These are phyloP conservation scores for Bauhinia variegata DNA, from an alignment of 306 rosid species.

Conservation along the genomic window DNA sequence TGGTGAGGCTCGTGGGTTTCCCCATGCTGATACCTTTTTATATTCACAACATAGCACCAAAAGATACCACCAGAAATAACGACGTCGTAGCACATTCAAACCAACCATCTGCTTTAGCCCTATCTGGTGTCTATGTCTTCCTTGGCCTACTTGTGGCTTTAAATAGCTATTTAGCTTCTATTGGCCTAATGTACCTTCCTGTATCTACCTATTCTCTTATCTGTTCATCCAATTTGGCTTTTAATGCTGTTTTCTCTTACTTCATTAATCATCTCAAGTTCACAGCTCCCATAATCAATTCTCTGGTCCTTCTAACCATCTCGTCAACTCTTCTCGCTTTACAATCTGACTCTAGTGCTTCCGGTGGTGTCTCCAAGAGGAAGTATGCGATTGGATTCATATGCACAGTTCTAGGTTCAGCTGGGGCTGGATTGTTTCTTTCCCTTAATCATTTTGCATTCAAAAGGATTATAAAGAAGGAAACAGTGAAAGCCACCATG, in stretches of 20 bases:
- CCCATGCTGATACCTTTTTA: slow-evolving; percentile 46
- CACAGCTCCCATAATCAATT: slow-evolving; percentile 46
- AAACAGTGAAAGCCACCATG: slow-evolving; percentile 37
- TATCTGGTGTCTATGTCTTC: slow-evolving; percentile 17
- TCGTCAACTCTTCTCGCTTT: slow-evolving; percentile 53
- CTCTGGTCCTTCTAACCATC: slow-evolving; percentile 47
- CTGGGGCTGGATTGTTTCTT: slow-evolving; percentile 31
- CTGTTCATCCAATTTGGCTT: slow-evolving; percentile 45
- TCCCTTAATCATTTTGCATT: slow-evolving; percentile 47
- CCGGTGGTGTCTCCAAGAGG: neutral
- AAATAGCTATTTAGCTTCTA: slow-evolving; percentile 36
- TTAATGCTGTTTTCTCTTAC: slow-evolving; percentile 55
- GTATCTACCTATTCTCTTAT: slow-evolving; percentile 54
- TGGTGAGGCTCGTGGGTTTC: slow-evolving; percentile 40
- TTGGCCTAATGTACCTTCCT: slow-evolving; percentile 51
- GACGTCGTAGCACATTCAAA: neutral
- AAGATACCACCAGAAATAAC: neutral
- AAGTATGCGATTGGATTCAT: slow-evolving; percentile 48
- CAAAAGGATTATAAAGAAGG: slow-evolving; percentile 40
- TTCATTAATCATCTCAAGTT: slow-evolving; percentile 49
- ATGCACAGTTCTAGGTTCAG: slow-evolving; percentile 46
- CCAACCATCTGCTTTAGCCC: slow-evolving; percentile 4
- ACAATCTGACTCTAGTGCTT: slow-evolving; percentile 25
- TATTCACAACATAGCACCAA: slow-evolving; percentile 9
- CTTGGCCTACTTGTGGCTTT: slow-evolving; percentile 23